phyloP scores from a whole-genome alignment of 2,329 filamentous ascomycete species.

The Hypoxylon sp. region DNA sequence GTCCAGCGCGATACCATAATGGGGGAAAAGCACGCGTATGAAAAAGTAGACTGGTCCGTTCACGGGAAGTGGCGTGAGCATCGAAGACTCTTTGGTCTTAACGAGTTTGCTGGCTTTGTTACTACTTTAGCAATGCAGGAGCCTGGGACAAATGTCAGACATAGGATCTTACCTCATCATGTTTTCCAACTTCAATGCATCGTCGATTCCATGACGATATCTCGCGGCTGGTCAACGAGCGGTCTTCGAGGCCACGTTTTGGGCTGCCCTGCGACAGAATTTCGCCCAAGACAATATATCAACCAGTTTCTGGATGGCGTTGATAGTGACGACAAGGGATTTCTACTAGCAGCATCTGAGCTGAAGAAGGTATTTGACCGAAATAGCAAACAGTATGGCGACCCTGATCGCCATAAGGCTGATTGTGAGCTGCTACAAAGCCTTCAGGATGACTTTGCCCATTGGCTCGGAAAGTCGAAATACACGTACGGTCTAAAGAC shows the following conservation, averaged over 20 bases:
- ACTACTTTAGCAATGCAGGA: conserved; percentile 64
- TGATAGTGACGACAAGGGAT: conserved; percentile 53
- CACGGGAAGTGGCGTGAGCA: conserved; percentile 57
- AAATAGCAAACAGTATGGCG: conserved; percentile 43
- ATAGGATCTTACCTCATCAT: conserved; percentile 62
- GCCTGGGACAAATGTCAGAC: conserved; percentile 56
- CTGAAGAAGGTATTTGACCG: conserved; percentile 53
- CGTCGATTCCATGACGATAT: conserved; percentile 63
- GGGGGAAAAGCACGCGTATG: conserved; percentile 55
- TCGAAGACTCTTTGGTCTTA: conserved; percentile 61
- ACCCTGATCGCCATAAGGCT: conserved; percentile 28
- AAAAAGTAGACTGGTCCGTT: conserved; percentile 61
- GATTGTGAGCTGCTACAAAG: conserved; percentile 49
- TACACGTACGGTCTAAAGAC: conserved; percentile 55
- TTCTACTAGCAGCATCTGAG: conserved; percentile 51
- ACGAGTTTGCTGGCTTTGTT: conserved; percentile 62
- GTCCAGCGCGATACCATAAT: conserved; percentile 57
- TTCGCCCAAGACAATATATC: conserved; percentile 59
- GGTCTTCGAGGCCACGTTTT: conserved; percentile 57
- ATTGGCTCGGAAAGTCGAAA: conserved; percentile 58
- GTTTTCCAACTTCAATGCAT: conserved; percentile 68
- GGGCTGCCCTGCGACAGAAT: conserved; percentile 54
- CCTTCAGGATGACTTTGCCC: conserved; percentile 53
- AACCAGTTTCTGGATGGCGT: conserved; percentile 60
- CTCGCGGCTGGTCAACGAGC: conserved; percentile 60